Percentiles rank a stretch among this genome's conserved stretches.
These are phyloP conservation scores for Cladorrhinum sp. DNA, from an alignment of 2,329 filamentous ascomycete genomes.

Conservation along the genomic window DNA sequence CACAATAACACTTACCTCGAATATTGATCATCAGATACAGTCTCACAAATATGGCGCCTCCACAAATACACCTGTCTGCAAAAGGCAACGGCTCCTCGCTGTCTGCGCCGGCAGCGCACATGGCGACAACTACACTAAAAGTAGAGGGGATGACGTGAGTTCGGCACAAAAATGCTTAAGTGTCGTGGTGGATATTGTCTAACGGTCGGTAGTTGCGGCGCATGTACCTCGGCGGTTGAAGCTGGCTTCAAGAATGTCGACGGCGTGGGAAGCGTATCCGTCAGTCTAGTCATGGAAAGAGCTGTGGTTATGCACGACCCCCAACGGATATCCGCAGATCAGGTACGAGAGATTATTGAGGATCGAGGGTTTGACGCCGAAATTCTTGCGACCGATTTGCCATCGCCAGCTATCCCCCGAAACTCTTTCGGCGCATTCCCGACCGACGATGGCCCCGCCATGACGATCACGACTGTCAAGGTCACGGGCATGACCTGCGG, in stretches of 20 bases:
- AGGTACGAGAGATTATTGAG: slow-evolving; percentile 82
- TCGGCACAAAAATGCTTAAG: slow-evolving; percentile 3
- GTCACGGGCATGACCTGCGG: slow-evolving; percentile 90
- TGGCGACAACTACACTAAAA: slow-evolving; percentile 87
- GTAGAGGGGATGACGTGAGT: slow-evolving; percentile 83
- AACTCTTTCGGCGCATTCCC: slow-evolving; percentile 32
- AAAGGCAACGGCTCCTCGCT: slow-evolving; percentile 36
- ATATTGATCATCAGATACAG: background rate
- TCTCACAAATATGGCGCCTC: slow-evolving; percentile 48
- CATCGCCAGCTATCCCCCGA: slow-evolving; percentile 48
- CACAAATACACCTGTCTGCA: slow-evolving; percentile 47
- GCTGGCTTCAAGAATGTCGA: slow-evolving; percentile 79
- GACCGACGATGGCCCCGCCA: slow-evolving; percentile 38
- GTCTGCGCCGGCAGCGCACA: slow-evolving; percentile 51
- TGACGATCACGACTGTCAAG: slow-evolving; percentile 70
- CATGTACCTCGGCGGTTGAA: slow-evolving; percentile 95
- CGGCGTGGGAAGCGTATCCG: slow-evolving; percentile 81
- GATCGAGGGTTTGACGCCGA: slow-evolving; percentile 90
- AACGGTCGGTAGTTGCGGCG: slow-evolving; percentile 69
- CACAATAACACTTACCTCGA: background rate
- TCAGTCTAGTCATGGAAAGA: slow-evolving; percentile 91
- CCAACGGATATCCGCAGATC: slow-evolving; percentile 66
- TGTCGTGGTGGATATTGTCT: slow-evolving; percentile 7
- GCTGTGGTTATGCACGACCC: slow-evolving; percentile 93
- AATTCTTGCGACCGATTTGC: slow-evolving; percentile 77